Percentiles rank a stretch among this genome's conserved stretches.
Evolutionary conservation across 192 early-diverging fungal species (phyloP).

Genomic region (Ramicandelaber brevisporus): DNA sequence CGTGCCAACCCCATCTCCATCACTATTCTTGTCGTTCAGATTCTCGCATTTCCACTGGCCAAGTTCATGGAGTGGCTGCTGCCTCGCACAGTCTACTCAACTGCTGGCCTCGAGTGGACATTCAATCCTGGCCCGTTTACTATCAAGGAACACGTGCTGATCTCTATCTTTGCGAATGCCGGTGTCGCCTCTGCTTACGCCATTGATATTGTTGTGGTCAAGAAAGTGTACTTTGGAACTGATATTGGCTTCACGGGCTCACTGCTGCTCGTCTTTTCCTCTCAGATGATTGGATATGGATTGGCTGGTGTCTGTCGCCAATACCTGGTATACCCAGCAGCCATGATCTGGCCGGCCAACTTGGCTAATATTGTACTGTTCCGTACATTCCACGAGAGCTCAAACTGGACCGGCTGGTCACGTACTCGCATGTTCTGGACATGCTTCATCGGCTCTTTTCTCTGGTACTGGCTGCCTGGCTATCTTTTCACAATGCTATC

Average conservation of each 20-base stretch:
- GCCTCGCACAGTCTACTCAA: constrained; percentile 19
- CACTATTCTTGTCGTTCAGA: constrained; percentile 36
- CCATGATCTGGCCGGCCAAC: constrained; percentile 73
- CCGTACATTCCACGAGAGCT: constrained; percentile 38
- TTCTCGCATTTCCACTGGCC: constrained; percentile 57
- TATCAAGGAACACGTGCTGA: constrained; percentile 74
- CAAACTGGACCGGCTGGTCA: constrained; percentile 9
- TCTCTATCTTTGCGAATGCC: constrained; percentile 51
- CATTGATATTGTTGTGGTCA: constrained; percentile 42
- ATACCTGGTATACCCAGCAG: constrained; percentile 51
- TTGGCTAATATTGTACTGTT: constrained; percentile 55
- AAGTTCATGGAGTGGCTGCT: constrained; percentile 29
- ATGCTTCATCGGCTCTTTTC: constrained; percentile 18
- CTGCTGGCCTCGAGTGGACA: constrained; percentile 23
- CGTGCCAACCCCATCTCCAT: constrained; percentile 56
- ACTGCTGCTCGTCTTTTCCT: constrained; percentile 38
- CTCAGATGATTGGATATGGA: constrained; percentile 34
- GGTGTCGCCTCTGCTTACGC: constrained; percentile 44
- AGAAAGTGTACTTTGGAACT: constrained; percentile 37
- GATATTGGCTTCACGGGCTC: constrained; percentile 30
- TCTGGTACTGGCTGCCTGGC: constrained; percentile 32
- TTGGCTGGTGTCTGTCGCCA: constrained; percentile 48
- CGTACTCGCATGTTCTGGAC: constrained; percentile 25
- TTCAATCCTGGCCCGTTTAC: constrained; percentile 66
- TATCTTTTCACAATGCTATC: constrained; percentile 39